Percentiles rank a stretch among this genome's conserved stretches.
These are phyloP conservation scores for Teratosphaeria epicoccoides DNA, from an alignment of 2,329 filamentous ascomycete species.

Conservation along the genomic window DNA sequence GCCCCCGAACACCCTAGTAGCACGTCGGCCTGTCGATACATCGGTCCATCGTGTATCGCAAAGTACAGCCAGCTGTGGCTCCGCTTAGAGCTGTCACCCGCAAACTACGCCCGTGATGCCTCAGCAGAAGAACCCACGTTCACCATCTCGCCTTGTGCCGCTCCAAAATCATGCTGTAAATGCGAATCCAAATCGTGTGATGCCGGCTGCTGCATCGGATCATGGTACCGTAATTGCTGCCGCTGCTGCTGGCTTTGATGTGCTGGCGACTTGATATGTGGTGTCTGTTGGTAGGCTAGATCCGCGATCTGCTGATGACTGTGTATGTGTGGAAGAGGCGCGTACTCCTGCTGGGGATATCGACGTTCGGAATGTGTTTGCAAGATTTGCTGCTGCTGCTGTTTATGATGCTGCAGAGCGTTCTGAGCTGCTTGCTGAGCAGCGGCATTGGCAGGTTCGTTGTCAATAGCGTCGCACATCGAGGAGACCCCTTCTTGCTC, in stretches of 20 bases:
- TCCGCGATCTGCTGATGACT: not conserved
- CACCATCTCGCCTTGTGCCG: conserved; percentile 2
- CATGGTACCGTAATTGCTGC: not conserved
- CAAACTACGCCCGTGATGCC: not conserved
- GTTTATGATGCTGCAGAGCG: conserved; percentile 1
- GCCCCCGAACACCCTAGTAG: not conserved
- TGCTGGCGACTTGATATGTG: not conserved
- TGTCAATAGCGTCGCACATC: not conserved
- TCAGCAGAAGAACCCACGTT: not conserved
- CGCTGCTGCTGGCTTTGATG: not conserved
- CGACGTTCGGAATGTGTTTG: not conserved
- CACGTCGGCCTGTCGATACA: not conserved
- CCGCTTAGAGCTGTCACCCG: not conserved
- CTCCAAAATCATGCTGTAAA: conserved; percentile 1
- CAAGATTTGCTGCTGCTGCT: not conserved
- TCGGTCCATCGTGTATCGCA: not conserved
- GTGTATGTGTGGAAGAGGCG: not conserved
- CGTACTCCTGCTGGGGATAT: conserved; percentile 4
- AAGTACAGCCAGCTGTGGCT: not conserved
- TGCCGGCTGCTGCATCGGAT: not conserved
- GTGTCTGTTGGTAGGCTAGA: not conserved
- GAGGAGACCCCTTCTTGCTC: not conserved
- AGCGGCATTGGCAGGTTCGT: not conserved
- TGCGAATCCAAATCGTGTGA: conserved; percentile 1
- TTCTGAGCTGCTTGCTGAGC: not conserved